These are phyloP conservation scores for Zygoascus bituminiphila DNA, from an alignment of 805 yeast genomes.

Conservation along the genomic window DNA sequence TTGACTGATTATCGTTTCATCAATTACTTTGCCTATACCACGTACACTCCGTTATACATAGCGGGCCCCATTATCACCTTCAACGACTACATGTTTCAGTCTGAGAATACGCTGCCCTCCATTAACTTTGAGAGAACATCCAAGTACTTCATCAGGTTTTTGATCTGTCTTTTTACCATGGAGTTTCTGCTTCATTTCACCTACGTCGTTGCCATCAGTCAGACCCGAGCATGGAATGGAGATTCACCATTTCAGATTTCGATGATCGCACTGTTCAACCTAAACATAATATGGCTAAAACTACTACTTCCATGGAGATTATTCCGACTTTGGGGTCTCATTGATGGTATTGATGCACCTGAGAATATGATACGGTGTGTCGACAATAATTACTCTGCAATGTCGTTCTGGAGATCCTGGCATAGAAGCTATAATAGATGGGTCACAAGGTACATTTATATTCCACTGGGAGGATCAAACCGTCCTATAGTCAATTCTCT, in stretches of 20 bases:
- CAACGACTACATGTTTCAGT: conserved; percentile 80
- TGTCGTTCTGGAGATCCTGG: conserved; percentile 99
- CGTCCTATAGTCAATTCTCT: conserved; percentile 68
- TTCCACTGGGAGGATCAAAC: conserved; percentile 81
- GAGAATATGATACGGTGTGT: conserved; percentile 97
- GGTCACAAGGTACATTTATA: conserved; percentile 79
- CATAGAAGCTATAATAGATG: conserved; percentile 89
- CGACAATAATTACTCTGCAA: conserved; percentile 85
- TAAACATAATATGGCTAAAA: conserved; percentile 89
- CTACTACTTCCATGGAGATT: conserved; percentile 92
- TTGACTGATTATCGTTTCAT: conserved; percentile 49
- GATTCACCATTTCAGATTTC: conserved; percentile 88
- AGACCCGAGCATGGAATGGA: conserved; percentile 81
- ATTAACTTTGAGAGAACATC: conserved; percentile 45
- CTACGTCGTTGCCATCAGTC: conserved; percentile 89
- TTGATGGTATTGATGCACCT: conserved; percentile 94
- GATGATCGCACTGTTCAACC: conserved; percentile 86
- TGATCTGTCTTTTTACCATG: conserved; percentile 75
- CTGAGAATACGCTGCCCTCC: conserved; percentile 44
- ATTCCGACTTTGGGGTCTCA: conserved; percentile 83
- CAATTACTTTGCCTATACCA: conserved; percentile 66
- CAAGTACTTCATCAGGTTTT: conserved; percentile 58
- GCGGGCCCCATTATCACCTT: conserved; percentile 94
- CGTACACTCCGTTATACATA: conserved; percentile 82
- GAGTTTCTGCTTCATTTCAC: conserved; percentile 80